A percentile compares a stretch with the other conserved stretches of the same genome.
Conservation (phyloP, 495 filamentous ascomycete genomes). For the Lophiostoma macrostomum region DNA sequence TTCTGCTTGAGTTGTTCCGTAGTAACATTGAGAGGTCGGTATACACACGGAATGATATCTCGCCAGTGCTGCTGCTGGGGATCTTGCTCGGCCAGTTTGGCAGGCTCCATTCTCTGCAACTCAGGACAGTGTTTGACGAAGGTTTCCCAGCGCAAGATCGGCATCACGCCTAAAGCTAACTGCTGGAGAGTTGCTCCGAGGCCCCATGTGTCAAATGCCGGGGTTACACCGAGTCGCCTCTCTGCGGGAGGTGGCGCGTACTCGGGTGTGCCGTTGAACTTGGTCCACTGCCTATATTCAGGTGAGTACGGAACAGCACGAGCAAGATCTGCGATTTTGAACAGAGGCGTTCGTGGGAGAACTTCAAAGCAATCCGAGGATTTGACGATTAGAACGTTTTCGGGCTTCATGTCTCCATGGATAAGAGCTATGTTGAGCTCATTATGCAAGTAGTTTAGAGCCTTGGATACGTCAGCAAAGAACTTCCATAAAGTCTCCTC, state of each 20-base stretch:
- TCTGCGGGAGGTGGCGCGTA: constrained; percentile 6
- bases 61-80: not conserved
- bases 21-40: constrained; percentile 6
- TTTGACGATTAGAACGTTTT: constrained; percentile 4
- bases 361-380: not conserved
- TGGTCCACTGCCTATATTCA: not conserved
- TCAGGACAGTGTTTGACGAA: not conserved
- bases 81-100: not conserved
- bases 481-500: constrained; percentile 24
- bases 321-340: constrained; percentile 18
- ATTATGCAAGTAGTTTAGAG: constrained; percentile 6
- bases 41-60: not conserved
- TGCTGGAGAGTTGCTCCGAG: constrained; percentile 11
- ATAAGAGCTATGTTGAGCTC: not conserved
- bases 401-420: constrained; percentile 19
- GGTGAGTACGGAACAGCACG: not conserved
- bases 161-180: constrained; percentile 5
- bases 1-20: not conserved
- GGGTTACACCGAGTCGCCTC: not conserved
- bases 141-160: not conserved
- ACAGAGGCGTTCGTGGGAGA: constrained; percentile 1
- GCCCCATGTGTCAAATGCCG: constrained; percentile 7
- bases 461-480: constrained; percentile 13
- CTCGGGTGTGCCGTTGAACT: not conserved
- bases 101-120: not conserved